phyloP scores from a whole-genome alignment of 352 stramenopile species.

The Globisporangium carolinianum region DNA sequence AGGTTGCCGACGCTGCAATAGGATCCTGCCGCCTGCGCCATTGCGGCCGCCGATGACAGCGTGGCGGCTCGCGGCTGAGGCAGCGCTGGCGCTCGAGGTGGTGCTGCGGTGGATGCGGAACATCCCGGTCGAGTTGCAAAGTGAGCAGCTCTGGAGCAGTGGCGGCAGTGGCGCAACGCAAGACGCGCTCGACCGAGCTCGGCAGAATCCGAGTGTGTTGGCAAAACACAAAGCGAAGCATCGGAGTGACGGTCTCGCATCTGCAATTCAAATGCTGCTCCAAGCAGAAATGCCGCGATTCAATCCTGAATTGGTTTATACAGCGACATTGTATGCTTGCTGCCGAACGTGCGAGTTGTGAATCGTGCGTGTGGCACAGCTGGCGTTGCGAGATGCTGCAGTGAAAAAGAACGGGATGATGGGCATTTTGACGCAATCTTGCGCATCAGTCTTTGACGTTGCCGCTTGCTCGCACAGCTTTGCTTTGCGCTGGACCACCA shows the following conservation, averaged over 20 bases:
- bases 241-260: too few relatives aligned
- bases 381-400: conserved; percentile 15
- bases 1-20: conserved; percentile 16
- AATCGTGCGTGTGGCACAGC: too few relatives aligned
- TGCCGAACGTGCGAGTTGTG: not conserved
- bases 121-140: conserved; percentile 21
- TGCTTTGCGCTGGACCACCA: too few relatives aligned
- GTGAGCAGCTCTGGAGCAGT: too few relatives aligned
- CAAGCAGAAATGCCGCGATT: conserved; percentile 12
- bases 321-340: conserved; percentile 20
- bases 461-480: too few relatives aligned
- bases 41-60: conserved; percentile 1
- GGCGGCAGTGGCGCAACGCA: too few relatives aligned
- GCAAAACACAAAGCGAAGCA: conserved; percentile 10
- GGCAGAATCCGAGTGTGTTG: conserved; percentile 2
- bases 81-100: conserved; percentile 15
- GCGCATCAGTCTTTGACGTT: too few relatives aligned
- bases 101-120: conserved; percentile 39
- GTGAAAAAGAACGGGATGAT: conserved; percentile 13
- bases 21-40: not conserved
- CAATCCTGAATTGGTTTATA: conserved; percentile 14
- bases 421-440: not conserved
- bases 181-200: too few relatives aligned
- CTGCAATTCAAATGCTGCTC: conserved; percentile 1
- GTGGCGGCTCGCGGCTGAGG: conserved; percentile 3